A percentile compares a stretch with the other conserved stretches of the same genome.
Conservation (phyloP, 768 basidiomycete species). For the Rickenella mellea region DNA sequence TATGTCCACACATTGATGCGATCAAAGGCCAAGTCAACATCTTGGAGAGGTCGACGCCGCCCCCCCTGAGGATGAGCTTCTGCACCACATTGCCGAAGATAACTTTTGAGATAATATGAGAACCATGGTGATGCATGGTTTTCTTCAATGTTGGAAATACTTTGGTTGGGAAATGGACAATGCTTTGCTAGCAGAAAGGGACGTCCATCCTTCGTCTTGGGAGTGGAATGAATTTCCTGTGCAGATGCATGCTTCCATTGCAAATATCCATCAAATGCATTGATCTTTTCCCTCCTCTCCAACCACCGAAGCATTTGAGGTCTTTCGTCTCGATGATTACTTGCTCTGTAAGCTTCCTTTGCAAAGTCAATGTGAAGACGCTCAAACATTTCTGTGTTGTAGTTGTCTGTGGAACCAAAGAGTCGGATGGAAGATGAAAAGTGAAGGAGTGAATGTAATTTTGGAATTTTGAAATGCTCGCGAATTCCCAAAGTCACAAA, state of each 20-base stretch:
- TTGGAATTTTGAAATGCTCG: conserved; percentile 31
- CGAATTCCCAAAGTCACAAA: conserved; percentile 26
- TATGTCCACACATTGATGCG: conserved; percentile 22
- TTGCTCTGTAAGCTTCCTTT: conserved; percentile 12
- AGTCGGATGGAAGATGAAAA: conserved; percentile 20
- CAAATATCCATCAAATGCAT: background rate
- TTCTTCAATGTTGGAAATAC: background rate
- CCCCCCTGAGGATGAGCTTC: background rate
- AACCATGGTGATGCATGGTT: background rate
- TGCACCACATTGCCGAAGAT: no score
- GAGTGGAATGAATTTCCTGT: no score
- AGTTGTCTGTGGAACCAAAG: conserved; percentile 28
- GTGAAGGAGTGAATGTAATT: conserved; percentile 28
- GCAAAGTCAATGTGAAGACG: conserved; percentile 22
- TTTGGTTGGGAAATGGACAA: background rate
- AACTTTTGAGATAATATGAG: background rate
- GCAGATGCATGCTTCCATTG: background rate
- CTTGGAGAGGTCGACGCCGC: conserved; percentile 5
- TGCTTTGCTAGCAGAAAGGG: background rate
- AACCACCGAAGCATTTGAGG: conserved; percentile 1
- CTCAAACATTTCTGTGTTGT: conserved; percentile 30
- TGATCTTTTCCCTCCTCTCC: background rate
- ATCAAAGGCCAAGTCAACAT: conserved; percentile 14
- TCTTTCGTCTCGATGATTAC: background rate
- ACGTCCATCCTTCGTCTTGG: background rate